These are phyloP conservation scores for Arabidopsis hybrid DNA, from an alignment of 441 rosid genomes.

Conservation along the genomic window DNA sequence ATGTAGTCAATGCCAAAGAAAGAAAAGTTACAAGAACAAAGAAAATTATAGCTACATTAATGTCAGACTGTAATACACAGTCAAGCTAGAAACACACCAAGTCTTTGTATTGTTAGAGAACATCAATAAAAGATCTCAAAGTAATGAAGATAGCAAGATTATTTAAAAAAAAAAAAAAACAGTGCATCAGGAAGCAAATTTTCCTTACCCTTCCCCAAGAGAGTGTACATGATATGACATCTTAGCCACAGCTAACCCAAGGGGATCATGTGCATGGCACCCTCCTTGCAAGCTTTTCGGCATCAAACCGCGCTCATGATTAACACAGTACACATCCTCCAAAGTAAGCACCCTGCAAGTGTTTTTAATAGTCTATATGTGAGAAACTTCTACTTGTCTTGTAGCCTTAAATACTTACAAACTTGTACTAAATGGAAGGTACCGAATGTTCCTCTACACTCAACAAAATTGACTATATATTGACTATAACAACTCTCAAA, in stretches of 20 bases:
- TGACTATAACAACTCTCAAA: background rate
- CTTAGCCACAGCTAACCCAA: slow-evolving; percentile 85
- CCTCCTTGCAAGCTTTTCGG: slow-evolving; percentile 47
- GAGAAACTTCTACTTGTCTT: slow-evolving; percentile 12
- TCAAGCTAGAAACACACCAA: background rate
- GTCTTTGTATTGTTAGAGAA: background rate
- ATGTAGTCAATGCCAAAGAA: background rate
- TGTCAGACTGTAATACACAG: background rate
- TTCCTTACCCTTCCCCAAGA: slow-evolving; percentile 88
- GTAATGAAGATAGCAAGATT: background rate
- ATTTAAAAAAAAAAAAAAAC: background rate
- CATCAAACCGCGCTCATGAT: slow-evolving; percentile 47
- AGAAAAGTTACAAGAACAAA: background rate
- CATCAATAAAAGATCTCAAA: background rate
- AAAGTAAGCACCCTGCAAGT: slow-evolving; percentile 82
- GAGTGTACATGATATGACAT: slow-evolving; percentile 86
- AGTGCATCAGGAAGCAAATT: slow-evolving; percentile 26
- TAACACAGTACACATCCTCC: slow-evolving; percentile 83
- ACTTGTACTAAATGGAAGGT: background rate
- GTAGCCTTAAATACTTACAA: too few species aligned
- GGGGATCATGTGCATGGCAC: slow-evolving; percentile 52
- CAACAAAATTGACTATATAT: background rate
- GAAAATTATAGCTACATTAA: background rate
- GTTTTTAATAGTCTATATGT: slow-evolving; percentile 21
- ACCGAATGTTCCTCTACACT: slow-evolving; percentile 6